Conservation (phyloP, 176 grass and related monocot genomes). For the Puya raimondii region DNA sequence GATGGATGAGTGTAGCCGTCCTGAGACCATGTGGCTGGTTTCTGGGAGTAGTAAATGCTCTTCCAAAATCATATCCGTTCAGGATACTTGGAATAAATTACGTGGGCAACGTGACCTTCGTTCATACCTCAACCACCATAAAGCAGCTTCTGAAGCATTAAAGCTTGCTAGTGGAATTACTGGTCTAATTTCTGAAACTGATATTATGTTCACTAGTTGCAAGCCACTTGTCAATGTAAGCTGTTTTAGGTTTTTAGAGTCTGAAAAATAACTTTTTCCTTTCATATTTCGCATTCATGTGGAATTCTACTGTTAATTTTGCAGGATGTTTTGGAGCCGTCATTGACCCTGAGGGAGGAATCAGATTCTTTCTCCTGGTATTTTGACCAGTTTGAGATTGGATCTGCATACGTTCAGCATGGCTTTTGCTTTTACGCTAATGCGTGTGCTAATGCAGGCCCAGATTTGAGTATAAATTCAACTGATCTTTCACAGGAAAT, state of each 20-base stretch:
- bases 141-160: constrained; percentile 31
- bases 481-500: constrained; percentile 49
- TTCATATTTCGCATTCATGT: neutral
- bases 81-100: constrained; percentile 76
- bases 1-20: constrained; percentile 90
- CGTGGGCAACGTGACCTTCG: constrained; percentile 37
- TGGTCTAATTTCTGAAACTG: constrained; percentile 71
- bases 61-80: constrained; percentile 35
- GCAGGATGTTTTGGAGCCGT: constrained; percentile 67
- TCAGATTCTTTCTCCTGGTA: constrained; percentile 57
- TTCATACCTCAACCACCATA: constrained; percentile 36
- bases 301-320: constrained; percentile 15
- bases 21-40: constrained; percentile 39
- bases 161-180: constrained; percentile 45
- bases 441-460: constrained; percentile 19
- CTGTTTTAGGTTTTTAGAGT: constrained; percentile 8
- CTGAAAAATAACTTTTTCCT: neutral
- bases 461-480: constrained; percentile 11
- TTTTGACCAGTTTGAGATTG: constrained; percentile 55
- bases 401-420: constrained; percentile 71
- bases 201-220: constrained; percentile 58
- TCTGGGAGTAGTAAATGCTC: constrained; percentile 30
- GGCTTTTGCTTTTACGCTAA: constrained; percentile 56
- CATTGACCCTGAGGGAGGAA: constrained; percentile 36
- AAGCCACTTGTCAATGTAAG: constrained; percentile 51